Evolutionary conservation across 2,329 filamentous ascomycete genomes (phyloP).

Genomic region (Rugonectria rugulosa): DNA sequence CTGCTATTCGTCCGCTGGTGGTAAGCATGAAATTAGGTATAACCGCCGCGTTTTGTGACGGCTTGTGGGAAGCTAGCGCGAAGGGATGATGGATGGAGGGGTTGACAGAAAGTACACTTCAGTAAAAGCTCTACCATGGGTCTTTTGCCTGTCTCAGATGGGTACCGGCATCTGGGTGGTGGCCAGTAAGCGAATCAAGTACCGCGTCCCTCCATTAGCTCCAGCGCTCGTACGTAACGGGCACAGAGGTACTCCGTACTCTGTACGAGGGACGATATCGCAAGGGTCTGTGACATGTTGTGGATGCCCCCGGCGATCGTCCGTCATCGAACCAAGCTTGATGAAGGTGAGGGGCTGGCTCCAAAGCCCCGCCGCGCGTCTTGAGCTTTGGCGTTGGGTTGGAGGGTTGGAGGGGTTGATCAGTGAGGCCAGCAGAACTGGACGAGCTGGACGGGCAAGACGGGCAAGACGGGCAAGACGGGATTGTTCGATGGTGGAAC

Average conservation of each 20-base stretch:
- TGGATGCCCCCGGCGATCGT: constrained; percentile 18
- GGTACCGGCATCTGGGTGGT: constrained; percentile 22
- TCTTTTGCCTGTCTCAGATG: background rate
- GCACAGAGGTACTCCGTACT: constrained; percentile 1
- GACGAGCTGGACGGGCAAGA: too few species aligned
- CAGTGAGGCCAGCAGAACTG: constrained; percentile 7
- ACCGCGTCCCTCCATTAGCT: constrained; percentile 30
- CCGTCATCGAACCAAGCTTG: constrained; percentile 18
- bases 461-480: too few species aligned
- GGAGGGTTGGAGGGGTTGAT: constrained; percentile 10
- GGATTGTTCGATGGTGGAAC: too few species aligned
- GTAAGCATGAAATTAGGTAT: constrained; percentile 38
- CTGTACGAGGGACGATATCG: constrained; percentile 1
- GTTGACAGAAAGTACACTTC: constrained; percentile 24
- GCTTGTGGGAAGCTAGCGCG: constrained; percentile 15
- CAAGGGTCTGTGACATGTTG: constrained; percentile 36
- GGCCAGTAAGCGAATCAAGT: constrained; percentile 25
- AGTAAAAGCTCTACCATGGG: background rate
- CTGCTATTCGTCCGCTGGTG: constrained; percentile 17
- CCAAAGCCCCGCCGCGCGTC: constrained; percentile 7
- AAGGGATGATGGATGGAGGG: constrained; percentile 32
- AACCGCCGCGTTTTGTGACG: constrained; percentile 26
- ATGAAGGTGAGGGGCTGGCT: constrained; percentile 10
- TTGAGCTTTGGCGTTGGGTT: constrained; percentile 4
- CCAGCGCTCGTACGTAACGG: constrained; percentile 1